Base-by-base conservation (phyloP, 1,284 basidiomycete genomes). In the Microbotryomycetes sp. region DNA sequence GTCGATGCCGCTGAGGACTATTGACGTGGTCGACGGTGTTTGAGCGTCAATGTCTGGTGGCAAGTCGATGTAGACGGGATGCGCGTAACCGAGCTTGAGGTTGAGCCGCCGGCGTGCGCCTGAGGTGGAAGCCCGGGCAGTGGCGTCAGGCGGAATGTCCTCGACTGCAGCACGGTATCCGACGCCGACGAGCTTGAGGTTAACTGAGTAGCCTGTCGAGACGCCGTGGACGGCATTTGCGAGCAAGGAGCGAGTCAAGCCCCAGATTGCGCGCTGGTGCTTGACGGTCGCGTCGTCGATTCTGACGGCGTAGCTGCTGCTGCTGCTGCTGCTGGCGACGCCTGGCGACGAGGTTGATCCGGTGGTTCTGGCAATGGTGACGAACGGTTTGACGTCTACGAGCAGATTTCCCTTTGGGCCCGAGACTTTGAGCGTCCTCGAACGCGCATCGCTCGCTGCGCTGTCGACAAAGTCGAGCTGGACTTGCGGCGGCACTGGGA, bases 121-220 rank as follows among this genome's bases (percentile, higher is more conserved):
- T 72, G 73, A 3, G 70, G 63, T 11, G 9, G 9, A 11, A 9
- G 35, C 9, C 35, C 9, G 7, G 65, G 67, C n/a, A 63, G 65
- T 5, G 65, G 54, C 67, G 41, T 72, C 56, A 13, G 54, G n/a
- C 0, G 91, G 89, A 71, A 93, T 89, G 1, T 83, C 80, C 78
- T 98, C 94, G 58, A 98, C 76, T 2, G 84, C 82, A 3, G 86
- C 93, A 73, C 94, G 82, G 78, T 92, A 98, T 2, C 94, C 94
- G 46, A 98, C 93, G 41, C 94, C 96, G 61, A 97, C 94, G 60
- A 98, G 82, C 68, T 86, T 86, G 23, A 98, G 76, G 15, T 88
- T 85, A 7, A 89, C 81, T 0, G 81, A 82, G 78, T 91, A 97
- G 1, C 93, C 93, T 64, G 86, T 82, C 1, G 88, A 86, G 77